A percentile compares a stretch with the other conserved stretches of the same genome.
These are phyloP conservation scores for Eucommia ulmoides DNA, from an alignment of 257 asterid genomes.

Conservation along the genomic window DNA sequence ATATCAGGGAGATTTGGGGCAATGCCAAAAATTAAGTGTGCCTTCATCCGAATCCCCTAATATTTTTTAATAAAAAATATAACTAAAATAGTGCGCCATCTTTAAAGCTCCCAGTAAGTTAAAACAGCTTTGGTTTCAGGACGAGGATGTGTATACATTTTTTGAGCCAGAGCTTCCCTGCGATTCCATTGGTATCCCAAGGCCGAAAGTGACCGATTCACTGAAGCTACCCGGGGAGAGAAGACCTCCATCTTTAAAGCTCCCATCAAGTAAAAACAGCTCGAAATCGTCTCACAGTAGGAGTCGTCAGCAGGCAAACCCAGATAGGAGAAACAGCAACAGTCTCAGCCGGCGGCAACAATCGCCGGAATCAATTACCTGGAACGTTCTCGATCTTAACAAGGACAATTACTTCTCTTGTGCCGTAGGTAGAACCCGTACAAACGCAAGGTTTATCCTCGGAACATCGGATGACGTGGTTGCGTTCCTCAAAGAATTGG, in stretches of 20 bases:
- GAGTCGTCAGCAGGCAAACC: conserved; percentile 15
- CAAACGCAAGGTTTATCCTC: conserved; percentile 74
- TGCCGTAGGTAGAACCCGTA: conserved; percentile 71
- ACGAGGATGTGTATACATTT: conserved; percentile 73
- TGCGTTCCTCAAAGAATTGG: conserved; percentile 46
- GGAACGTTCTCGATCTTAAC: conserved; percentile 87
- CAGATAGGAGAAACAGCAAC: conserved; percentile 25
- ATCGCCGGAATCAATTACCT: conserved; percentile 33
- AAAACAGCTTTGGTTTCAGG: conserved; percentile 20
- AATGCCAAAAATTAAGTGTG: background rate
- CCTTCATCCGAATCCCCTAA: background rate
- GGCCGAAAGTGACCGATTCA: conserved; percentile 40
- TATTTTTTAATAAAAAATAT: too few species aligned
- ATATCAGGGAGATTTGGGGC: background rate
- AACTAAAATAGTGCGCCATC: background rate
- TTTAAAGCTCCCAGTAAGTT: background rate
- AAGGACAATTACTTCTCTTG: conserved; percentile 95
- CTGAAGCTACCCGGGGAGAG: conserved; percentile 29
- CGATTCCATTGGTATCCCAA: conserved; percentile 27
- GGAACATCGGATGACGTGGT: conserved; percentile 53
- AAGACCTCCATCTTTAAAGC: conserved; percentile 27
- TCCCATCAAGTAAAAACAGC: conserved; percentile 27
- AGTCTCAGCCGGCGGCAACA: conserved; percentile 24
- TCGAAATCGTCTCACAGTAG: conserved; percentile 29
- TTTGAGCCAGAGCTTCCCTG: conserved; percentile 85